Base-by-base conservation (phyloP, 2,329 filamentous ascomycete species). In the Bertia moriformis region DNA sequence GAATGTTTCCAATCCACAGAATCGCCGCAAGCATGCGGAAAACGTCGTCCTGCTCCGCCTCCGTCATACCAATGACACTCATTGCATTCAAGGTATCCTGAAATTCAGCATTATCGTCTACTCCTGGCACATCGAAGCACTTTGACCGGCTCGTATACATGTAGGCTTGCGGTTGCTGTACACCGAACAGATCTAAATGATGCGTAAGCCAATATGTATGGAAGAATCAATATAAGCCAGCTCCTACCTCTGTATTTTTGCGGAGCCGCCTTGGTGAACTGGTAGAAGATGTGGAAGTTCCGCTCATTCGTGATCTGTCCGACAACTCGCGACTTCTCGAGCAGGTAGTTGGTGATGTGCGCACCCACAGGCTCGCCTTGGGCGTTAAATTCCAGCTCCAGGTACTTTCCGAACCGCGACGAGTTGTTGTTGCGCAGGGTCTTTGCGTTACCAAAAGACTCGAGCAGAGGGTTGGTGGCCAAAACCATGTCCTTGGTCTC, bases 221-320 rank as follows among this genome's bases (percentile, higher is more conserved):
- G n/a, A n/a, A n/a, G n/a, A n/a, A n/a, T n/a, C n/a, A n/a, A n/a
- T n/a, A n/a, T n/a, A n/a, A n/a, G n/a, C n/a, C n/a, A n/a, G n/a
- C n/a, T n/a, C 10, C 15, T 18, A 17, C 15, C 78, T 56, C 86
- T 72, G 60, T 96, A 93, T 42, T 81, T 75, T 48, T 81, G 71
- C n/a, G 87, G 83, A 7, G 89, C 89, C 3, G 84, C 87, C 62
- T 96, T 98, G 37, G 91, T 85, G 59, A 96, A 95, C 59, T 98
- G 91, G 62, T 98, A 98, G 59, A 98, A 98, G 52, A 98, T 96
- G 62, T 98, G 91, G 60, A 98, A 98, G 62, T 94, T 96, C 49
- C 91, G 78, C 69, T 98, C 91, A 57, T 95, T 93, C 42, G 66
- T 69, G 49, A 96, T 96, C 64, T 96, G 91, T 14, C 89, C 87